phyloP scores from a whole-genome alignment of 208 protist species.

The Tetramitus jugosus region DNA sequence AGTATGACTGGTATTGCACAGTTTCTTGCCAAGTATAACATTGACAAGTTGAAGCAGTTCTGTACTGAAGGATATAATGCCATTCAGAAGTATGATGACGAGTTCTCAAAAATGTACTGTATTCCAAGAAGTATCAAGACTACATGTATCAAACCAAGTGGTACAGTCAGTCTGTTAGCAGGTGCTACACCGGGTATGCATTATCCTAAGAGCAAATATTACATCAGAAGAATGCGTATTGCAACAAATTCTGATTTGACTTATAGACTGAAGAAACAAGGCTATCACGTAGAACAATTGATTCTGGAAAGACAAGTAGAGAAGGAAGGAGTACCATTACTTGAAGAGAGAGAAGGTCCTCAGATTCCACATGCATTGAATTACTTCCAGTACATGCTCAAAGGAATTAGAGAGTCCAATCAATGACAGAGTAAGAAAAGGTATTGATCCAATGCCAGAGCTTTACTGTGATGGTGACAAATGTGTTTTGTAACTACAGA shows the following conservation, averaged over 20 bases:
- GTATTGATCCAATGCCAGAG: too few species aligned
- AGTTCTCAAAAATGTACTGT: constrained; percentile 44
- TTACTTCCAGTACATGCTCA: constrained; percentile 68
- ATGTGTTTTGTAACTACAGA: too few species aligned
- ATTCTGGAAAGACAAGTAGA: constrained; percentile 47
- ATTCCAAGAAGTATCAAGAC: constrained; percentile 63
- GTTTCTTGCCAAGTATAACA: constrained; percentile 41
- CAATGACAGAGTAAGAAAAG: too few species aligned
- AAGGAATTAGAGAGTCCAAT: too few species aligned
- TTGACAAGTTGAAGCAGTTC: constrained; percentile 48
- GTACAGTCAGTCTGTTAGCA: constrained; percentile 62
- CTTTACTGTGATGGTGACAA: too few species aligned
- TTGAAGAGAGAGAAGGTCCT: constrained; percentile 46
- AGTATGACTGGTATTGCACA: constrained; percentile 63
- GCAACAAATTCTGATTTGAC: constrained; percentile 35
- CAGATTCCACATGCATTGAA: constrained; percentile 52
- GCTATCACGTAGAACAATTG: constrained; percentile 59
- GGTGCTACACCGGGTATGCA: constrained; percentile 67
- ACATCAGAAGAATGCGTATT: constrained; percentile 50
- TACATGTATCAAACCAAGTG: constrained; percentile 63
- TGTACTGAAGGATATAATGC: constrained; percentile 45
- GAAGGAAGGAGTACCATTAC: constrained; percentile 52
- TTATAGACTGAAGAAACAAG: constrained; percentile 32
- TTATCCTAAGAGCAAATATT: constrained; percentile 55
- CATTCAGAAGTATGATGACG: constrained; percentile 46